Conservation (phyloP, 2,329 filamentous ascomycete species). For the Clarireedia paspali region DNA sequence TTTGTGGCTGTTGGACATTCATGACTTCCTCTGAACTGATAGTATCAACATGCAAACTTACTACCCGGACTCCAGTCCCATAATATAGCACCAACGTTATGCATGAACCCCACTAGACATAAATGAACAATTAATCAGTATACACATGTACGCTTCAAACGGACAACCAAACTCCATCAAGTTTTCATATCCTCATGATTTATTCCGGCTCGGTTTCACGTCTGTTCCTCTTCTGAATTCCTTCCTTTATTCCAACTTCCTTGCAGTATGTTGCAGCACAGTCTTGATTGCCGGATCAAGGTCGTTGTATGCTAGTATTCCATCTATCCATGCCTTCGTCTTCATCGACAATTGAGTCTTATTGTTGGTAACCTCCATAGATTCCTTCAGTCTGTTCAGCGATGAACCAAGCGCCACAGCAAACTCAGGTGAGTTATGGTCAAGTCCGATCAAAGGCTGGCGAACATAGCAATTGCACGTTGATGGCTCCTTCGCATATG, state of each 20-base stretch:
- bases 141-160: background rate
- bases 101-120: background rate
- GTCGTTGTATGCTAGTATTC: slow-evolving; percentile 39
- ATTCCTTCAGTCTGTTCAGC: slow-evolving; percentile 53
- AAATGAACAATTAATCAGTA: background rate
- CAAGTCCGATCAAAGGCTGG: slow-evolving; percentile 60
- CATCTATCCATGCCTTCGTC: slow-evolving; percentile 46
- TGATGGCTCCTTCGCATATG: slow-evolving; percentile 51
- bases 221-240: background rate
- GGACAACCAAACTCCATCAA: background rate
- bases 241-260: slow-evolving; percentile 19
- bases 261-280: slow-evolving; percentile 43
- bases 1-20: too few relatives aligned
- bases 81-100: too few relatives aligned
- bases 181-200: background rate
- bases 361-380: slow-evolving; percentile 37
- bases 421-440: slow-evolving; percentile 59
- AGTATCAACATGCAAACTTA: too few relatives aligned
- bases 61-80: too few relatives aligned
- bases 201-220: background rate
- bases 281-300: slow-evolving; percentile 49
- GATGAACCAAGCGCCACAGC: slow-evolving; percentile 61
- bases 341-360: slow-evolving; percentile 40
- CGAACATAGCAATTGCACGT: slow-evolving; percentile 65
- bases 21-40: too few relatives aligned